Base-by-base conservation (phyloP, 805 yeast genomes). In the Monosporozyma servazzii region DNA sequence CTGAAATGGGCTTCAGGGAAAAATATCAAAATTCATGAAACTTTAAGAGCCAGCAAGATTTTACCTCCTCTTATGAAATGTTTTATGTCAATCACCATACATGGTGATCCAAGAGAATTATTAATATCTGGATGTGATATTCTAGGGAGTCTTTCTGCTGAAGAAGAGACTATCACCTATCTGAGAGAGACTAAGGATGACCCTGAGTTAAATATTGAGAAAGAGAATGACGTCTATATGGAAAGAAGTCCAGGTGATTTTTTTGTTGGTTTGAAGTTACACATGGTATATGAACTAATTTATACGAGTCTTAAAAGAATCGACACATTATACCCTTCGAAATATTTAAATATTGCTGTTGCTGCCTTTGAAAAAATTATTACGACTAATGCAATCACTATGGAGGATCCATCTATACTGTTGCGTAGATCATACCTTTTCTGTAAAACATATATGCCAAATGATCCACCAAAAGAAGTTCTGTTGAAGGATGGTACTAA, bases 91-190 rank as follows among this genome's bases (percentile, higher is more conserved):
- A 68, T 91, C 48, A 81, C 95, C 0, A 68, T 69, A 44, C 63
- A 76, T 50, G 96, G 96, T 13, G 86, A 86, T 60, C 84, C 93
- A 7, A 88, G 87, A 58, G 96, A 89, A 66, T 66, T 88, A 50
- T 77, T 89, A 37, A 67, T 90, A 49, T 80, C 84, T 53, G 71
- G 81, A 11, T 82, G 86, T 63, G 96, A 88, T 62, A 62, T 85
- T 29, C 63, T 90, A 18, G 50, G 58, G 1, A 55, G 55, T 10
- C 43, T 65, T 10, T 48, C 59, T 13, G 30, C 45, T 7, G 55
- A 54, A 37, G 56, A 52, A 15, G 57, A 56, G 40, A 48, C 47
- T 40, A 36, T 48, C n/a, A 50, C 50, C 1, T 43, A 51, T 13
- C 41, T 57, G 9, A 53, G 48, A 18, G 25, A 20, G 21, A 43